phyloP scores from a whole-genome alignment of 1,284 basidiomycete species.

The Rhodotorula glutinis region DNA sequence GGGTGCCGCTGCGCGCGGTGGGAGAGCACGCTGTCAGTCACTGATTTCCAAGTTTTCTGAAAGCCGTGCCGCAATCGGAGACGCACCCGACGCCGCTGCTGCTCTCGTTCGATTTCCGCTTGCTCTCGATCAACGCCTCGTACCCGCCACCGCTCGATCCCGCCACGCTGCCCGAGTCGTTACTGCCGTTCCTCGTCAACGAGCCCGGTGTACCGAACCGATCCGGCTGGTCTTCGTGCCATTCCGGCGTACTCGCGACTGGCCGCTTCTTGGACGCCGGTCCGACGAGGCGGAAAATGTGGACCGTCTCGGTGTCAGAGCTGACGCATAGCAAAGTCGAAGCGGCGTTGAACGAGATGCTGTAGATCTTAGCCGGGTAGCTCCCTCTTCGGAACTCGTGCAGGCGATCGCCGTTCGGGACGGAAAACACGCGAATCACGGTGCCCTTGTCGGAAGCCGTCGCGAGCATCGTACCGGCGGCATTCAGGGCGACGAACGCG shows the following conservation, averaged over 20 bases:
- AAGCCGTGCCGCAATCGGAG: too few relatives aligned
- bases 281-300: constrained; percentile 79
- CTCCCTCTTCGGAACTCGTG: constrained; percentile 93
- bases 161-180: constrained; percentile 17
- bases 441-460: constrained; percentile 95
- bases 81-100: too few relatives aligned
- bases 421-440: constrained; percentile 89
- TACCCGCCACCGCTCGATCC: constrained; percentile 47
- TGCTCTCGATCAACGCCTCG: constrained; percentile 49
- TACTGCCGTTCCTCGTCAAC: constrained; percentile 18
- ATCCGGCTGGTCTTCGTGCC: constrained; percentile 29
- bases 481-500: constrained; percentile 80
- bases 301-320: constrained; percentile 91
- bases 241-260: constrained; percentile 43
- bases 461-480: constrained; percentile 83
- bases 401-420: constrained; percentile 86
- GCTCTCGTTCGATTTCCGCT: constrained; percentile 27
- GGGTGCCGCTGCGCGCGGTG: constrained; percentile 43
- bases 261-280: not conserved
- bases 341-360: constrained; percentile 86
- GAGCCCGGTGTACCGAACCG: constrained; percentile 16
- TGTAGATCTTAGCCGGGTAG: constrained; percentile 79
- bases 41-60: too few relatives aligned
- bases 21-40: too few relatives aligned
- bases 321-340: constrained; percentile 82